These are phyloP conservation scores for Phaeosphaeriaceae sp. DNA, from an alignment of 2,329 filamentous ascomycete species.

Conservation along the genomic window DNA sequence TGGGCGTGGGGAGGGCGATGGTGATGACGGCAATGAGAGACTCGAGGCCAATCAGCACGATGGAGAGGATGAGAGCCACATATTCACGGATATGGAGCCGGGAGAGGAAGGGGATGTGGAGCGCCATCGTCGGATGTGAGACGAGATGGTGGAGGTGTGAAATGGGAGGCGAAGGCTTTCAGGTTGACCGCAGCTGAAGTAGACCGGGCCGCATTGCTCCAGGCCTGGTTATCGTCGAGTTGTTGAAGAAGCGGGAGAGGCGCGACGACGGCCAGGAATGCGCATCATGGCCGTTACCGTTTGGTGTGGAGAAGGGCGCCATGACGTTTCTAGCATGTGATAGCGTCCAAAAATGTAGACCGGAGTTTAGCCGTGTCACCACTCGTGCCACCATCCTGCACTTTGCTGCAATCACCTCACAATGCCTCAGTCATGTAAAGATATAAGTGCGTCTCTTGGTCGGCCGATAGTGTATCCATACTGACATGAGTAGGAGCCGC, in stretches of 20 bases:
- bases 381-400: not conserved
- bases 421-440: slow-evolving; percentile 97
- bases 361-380: not conserved
- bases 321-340: slow-evolving; percentile 32
- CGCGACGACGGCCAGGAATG: no score
- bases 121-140: slow-evolving; percentile 39
- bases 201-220: not conserved
- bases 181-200: not conserved
- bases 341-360: not conserved
- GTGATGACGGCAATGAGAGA: slow-evolving; percentile 84
- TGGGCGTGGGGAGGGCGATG: slow-evolving; percentile 80
- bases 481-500: slow-evolving; percentile 72
- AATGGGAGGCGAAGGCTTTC: not conserved
- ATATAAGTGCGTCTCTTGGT: slow-evolving; percentile 73
- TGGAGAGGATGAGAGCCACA: slow-evolving; percentile 81
- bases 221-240: not conserved
- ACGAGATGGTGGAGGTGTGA: not conserved
- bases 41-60: slow-evolving; percentile 83
- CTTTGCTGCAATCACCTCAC: slow-evolving; percentile 2
- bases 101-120: slow-evolving; percentile 68
- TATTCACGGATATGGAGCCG: slow-evolving; percentile 75
- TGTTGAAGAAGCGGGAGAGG: not conserved
- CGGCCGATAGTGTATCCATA: not conserved
- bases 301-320: slow-evolving; percentile 5
- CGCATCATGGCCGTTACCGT: not conserved